A percentile compares a stretch with the other conserved stretches of the same genome.
Conservation (phyloP, 2,329 filamentous ascomycete genomes). For the Thielaviopsis euricoi region DNA sequence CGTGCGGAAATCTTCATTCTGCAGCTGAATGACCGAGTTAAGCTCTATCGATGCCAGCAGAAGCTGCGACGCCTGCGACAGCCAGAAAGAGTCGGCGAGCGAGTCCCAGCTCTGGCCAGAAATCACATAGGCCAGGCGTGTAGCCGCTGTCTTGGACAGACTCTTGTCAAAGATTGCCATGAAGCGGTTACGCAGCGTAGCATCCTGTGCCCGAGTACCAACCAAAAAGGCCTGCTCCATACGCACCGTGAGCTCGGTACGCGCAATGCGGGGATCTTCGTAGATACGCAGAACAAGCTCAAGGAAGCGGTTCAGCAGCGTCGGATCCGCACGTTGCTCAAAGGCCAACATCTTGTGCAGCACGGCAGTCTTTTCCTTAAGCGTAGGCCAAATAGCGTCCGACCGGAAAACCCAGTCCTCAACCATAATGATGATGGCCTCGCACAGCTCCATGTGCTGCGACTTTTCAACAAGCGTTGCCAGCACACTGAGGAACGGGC, state of each 20-base stretch:
- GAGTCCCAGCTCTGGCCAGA: slow-evolving; percentile 95
- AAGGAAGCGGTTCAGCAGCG: slow-evolving; percentile 80
- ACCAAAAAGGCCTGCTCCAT: slow-evolving; percentile 98
- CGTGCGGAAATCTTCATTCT: slow-evolving; percentile 69
- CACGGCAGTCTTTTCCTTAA: slow-evolving; percentile 98
- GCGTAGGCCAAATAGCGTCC: slow-evolving; percentile 84
- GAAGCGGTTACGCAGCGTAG: slow-evolving; percentile 93
- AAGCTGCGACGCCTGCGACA: slow-evolving; percentile 85
- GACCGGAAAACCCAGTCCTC: slow-evolving; percentile 94
- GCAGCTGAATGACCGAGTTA: slow-evolving; percentile 56
- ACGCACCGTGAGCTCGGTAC: slow-evolving; percentile 87
- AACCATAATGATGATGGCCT: slow-evolving; percentile 85
- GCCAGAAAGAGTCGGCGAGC: slow-evolving; percentile 86
- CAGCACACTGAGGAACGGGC: slow-evolving; percentile 88
- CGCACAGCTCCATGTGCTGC: slow-evolving; percentile 68
- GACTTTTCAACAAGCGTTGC: slow-evolving; percentile 94
- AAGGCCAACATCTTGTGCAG: slow-evolving; percentile 98
- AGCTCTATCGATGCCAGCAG: slow-evolving; percentile 83
- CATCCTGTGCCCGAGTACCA: slow-evolving; percentile 79
- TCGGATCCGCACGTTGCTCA: slow-evolving; percentile 67
- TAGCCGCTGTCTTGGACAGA: slow-evolving; percentile 79
- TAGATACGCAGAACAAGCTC: slow-evolving; percentile 96
- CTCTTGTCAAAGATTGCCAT: slow-evolving; percentile 93
- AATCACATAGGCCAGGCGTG: slow-evolving; percentile 76
- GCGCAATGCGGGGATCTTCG: slow-evolving; percentile 87